A percentile compares a stretch with the other conserved stretches of the same genome.
phyloP scores from a whole-genome alignment of 2,329 filamentous ascomycete species.

The Didymella segeticola region DNA sequence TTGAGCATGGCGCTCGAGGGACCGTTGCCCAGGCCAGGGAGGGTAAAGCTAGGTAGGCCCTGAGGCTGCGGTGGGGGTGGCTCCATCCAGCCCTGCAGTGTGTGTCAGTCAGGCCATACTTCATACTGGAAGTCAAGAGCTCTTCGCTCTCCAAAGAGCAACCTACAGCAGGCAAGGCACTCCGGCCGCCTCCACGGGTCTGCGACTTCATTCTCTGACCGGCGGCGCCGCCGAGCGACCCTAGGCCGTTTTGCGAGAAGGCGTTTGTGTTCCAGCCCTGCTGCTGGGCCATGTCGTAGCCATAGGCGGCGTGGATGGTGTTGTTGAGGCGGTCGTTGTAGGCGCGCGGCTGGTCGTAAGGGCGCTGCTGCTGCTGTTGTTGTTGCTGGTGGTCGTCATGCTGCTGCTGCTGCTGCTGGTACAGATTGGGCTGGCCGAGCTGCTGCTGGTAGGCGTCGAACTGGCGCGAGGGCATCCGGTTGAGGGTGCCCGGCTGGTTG shows the following conservation, averaged over 20 bases:
- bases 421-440: conserved; percentile 68
- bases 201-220: conserved; percentile 63
- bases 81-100: conserved; percentile 67
- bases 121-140: no score
- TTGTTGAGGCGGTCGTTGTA: conserved; percentile 64
- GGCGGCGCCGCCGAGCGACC: conserved; percentile 60
- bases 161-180: conserved; percentile 76
- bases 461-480: conserved; percentile 76
- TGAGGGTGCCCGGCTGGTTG: conserved; percentile 67
- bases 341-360: conserved; percentile 59
- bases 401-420: conserved; percentile 69
- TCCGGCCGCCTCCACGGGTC: conserved; percentile 59
- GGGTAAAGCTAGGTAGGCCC: conserved; percentile 50
- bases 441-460: conserved; percentile 76
- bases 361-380: conserved; percentile 22
- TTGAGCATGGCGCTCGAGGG: conserved; percentile 43
- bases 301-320: conserved; percentile 66
- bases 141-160: neutral
- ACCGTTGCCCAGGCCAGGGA: conserved; percentile 49
- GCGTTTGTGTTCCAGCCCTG: conserved; percentile 82
- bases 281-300: conserved; percentile 71
- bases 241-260: conserved; percentile 72
- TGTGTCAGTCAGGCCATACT: no score
- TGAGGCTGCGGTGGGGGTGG: conserved; percentile 43
- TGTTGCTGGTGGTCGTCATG: conserved; percentile 21